Conservation (phyloP, 164 flowering plant species). For the Annona cherimola region DNA sequence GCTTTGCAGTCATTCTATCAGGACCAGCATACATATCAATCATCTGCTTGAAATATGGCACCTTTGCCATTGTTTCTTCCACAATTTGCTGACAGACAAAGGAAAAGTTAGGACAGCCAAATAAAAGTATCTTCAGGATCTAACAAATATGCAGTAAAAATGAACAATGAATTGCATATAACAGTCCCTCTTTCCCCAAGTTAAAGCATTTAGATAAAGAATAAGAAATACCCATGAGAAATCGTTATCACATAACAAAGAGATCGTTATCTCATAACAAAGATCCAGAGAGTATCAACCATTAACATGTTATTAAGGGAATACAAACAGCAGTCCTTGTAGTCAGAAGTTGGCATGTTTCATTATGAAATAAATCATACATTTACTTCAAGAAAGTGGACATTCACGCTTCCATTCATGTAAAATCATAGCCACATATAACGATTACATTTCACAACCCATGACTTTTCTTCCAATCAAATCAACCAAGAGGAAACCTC, state of each 20-base stretch:
- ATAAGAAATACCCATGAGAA: background rate
- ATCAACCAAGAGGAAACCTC: no score
- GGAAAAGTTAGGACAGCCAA: background rate
- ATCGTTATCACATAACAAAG: background rate
- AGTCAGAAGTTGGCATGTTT: no score
- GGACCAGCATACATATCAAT: conserved; percentile 74
- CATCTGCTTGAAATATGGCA: conserved; percentile 57
- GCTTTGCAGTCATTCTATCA: conserved; percentile 74
- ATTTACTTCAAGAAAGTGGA: no score
- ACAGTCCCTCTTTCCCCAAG: background rate
- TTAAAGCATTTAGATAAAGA: no score
- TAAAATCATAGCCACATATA: no score
- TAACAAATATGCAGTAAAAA: background rate
- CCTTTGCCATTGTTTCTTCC: conserved; percentile 53
- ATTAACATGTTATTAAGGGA: no score
- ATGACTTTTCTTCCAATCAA: no score
- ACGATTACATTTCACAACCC: no score
- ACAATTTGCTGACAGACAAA: conserved; percentile 49
- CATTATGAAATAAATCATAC: no score
- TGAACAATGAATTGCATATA: background rate
- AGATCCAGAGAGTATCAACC: no score
- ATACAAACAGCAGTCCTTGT: no score
- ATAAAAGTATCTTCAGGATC: background rate
- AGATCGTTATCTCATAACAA: background rate
- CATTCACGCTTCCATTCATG: no score